Evolutionary conservation across 768 basidiomycete genomes (phyloP).

Genomic region (Suillus weaverae): DNA sequence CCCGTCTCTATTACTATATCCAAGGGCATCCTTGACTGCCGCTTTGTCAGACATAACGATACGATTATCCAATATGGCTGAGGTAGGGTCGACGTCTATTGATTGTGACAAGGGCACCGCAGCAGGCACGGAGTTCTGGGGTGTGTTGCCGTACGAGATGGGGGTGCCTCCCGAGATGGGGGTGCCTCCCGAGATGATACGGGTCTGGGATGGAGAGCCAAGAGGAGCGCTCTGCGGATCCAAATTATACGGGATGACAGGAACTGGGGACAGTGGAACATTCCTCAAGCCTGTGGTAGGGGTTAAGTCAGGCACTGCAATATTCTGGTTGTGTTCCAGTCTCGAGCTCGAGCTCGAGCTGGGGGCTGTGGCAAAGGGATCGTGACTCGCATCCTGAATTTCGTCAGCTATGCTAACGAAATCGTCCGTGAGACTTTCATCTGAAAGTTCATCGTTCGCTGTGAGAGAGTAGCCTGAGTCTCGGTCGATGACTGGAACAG

Average conservation of each 20-base stretch:
- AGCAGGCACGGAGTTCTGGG: conserved; percentile 5
- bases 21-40: conserved; percentile 6
- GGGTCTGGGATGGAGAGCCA: conserved; percentile 15
- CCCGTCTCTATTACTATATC: conserved; percentile 7
- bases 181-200: conserved; percentile 2
- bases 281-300: not conserved
- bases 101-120: conserved; percentile 1
- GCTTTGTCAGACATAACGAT: conserved; percentile 3
- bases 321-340: not conserved
- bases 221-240: not conserved
- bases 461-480: not conserved
- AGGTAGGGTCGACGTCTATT: not conserved
- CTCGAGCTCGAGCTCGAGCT: not conserved
- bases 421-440: not conserved
- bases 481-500: conserved; percentile 8
- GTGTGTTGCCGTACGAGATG: conserved; percentile 5
- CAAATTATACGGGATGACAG: not conserved
- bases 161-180: not conserved
- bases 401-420: not conserved
- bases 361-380: not conserved
- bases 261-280: not conserved
- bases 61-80: not conserved
- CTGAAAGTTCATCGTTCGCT: conserved; percentile 7
- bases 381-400: not conserved
- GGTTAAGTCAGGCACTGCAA: not conserved